Percentiles rank a stretch among this genome's conserved stretches.
These are phyloP conservation scores for Guadua angustifolia DNA, from an alignment of 176 grass and related monocot genomes.

Conservation along the genomic window DNA sequence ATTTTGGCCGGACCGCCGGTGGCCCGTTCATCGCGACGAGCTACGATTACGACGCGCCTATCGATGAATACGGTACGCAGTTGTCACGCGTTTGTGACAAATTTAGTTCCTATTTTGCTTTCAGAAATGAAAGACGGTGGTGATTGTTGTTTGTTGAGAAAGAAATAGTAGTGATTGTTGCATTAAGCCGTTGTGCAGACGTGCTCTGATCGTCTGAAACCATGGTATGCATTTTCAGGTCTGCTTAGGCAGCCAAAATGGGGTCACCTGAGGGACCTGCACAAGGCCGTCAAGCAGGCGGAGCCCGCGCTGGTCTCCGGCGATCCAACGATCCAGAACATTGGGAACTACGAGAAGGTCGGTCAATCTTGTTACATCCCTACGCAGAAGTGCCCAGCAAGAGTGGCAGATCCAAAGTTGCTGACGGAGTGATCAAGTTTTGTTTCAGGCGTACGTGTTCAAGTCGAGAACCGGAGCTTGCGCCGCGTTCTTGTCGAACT, in stretches of 20 bases:
- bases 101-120: not conserved
- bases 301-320: slow-evolving; percentile 77
- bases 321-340: slow-evolving; percentile 62
- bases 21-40: slow-evolving; percentile 96
- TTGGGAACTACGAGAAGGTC: slow-evolving; percentile 85
- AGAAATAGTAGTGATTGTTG: not conserved
- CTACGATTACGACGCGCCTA: slow-evolving; percentile 94
- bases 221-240: slow-evolving; percentile 42
- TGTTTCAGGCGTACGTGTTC: slow-evolving; percentile 74
- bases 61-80: slow-evolving; percentile 80
- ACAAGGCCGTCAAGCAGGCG: slow-evolving; percentile 92
- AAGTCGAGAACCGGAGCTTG: slow-evolving; percentile 69
- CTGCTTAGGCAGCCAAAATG: slow-evolving; percentile 88
- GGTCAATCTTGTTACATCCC: not conserved
- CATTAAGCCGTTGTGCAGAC: not conserved
- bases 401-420: not conserved
- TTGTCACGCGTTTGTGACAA: no score
- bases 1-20: slow-evolving; percentile 86
- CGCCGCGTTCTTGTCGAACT: slow-evolving; percentile 92
- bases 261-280: slow-evolving; percentile 88
- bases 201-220: not conserved
- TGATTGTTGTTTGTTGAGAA: no score
- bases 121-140: not conserved
- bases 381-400: not conserved
- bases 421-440: not conserved